A percentile compares a stretch with the other conserved stretches of the same genome.
Evolutionary conservation across 225 moss, liverwort and hornwort genomes (phyloP).

Genomic region (Lunularia cruciata): DNA sequence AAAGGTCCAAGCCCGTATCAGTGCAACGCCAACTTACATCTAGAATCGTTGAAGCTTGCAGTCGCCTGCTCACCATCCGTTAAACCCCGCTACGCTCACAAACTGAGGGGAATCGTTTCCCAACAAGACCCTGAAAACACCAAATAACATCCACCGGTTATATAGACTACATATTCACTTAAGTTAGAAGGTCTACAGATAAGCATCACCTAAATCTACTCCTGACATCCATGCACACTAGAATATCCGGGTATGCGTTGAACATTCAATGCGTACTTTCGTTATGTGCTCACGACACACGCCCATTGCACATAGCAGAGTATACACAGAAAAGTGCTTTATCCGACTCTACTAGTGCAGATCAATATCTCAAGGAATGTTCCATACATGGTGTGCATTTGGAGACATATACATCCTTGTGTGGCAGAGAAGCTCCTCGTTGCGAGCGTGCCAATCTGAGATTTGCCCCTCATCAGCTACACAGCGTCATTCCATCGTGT

Average conservation of each 20-base stretch:
- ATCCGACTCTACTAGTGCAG: too few species aligned
- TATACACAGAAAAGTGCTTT: not conserved
- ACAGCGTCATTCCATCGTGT: slow-evolving; percentile 6
- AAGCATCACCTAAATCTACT: too few species aligned
- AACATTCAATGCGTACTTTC: too few species aligned
- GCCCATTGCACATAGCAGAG: not conserved
- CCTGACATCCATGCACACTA: too few species aligned
- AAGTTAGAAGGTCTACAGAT: too few species aligned
- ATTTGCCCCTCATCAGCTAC: slow-evolving; percentile 12
- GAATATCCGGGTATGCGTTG: too few species aligned
- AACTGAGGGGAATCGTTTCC: not conserved
- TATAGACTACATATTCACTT: not conserved
- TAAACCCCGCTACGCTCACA: slow-evolving; percentile 4
- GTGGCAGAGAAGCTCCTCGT: not conserved
- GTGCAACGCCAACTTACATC: not conserved
- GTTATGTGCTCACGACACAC: not conserved
- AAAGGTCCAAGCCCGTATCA: not conserved
- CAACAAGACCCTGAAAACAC: not conserved
- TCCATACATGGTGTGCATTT: slow-evolving; percentile 14
- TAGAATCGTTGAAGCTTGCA: not conserved
- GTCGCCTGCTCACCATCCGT: not conserved
- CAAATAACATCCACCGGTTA: not conserved
- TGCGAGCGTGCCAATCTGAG: not conserved
- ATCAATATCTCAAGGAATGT: not conserved
- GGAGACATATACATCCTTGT: not conserved